Conservation (phyloP, 441 rosid species). For the Adansonia grandidieri region DNA sequence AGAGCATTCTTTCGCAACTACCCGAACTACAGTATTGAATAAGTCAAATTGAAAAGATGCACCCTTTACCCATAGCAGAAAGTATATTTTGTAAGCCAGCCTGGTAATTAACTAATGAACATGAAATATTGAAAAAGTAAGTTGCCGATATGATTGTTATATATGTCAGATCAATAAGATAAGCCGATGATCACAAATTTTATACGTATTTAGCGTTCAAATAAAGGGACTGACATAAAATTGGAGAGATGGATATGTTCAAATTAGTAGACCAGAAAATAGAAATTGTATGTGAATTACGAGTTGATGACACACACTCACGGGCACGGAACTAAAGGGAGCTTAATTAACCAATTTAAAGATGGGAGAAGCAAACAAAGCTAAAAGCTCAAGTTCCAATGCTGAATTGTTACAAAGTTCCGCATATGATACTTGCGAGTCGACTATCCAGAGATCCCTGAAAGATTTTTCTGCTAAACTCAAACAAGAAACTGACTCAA, state of each 20-base stretch:
- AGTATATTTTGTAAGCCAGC: background rate
- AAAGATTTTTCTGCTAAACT: conserved; percentile 10
- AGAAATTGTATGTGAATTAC: background rate
- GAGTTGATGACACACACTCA: background rate
- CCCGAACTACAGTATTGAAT: background rate
- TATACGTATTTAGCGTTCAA: background rate
- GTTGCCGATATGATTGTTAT: background rate
- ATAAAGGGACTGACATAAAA: background rate
- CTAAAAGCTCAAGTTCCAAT: conserved; percentile 5
- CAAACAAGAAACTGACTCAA: conserved; percentile 7
- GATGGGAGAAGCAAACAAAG: conserved; percentile 7
- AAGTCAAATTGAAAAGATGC: conserved; percentile 4
- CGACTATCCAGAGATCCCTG: background rate
- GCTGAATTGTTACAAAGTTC: conserved; percentile 4
- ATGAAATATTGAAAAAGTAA: conserved; percentile 15
- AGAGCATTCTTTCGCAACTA: background rate
- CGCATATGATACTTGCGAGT: background rate
- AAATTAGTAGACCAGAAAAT: background rate
- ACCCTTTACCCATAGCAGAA: background rate
- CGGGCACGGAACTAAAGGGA: background rate
- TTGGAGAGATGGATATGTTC: background rate
- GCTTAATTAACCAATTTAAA: background rate
- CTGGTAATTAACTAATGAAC: background rate
- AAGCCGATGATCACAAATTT: background rate
- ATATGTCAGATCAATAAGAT: background rate